Base-by-base conservation (phyloP, 345 rosid genomes). In the Arabidopsis suecica region DNA sequence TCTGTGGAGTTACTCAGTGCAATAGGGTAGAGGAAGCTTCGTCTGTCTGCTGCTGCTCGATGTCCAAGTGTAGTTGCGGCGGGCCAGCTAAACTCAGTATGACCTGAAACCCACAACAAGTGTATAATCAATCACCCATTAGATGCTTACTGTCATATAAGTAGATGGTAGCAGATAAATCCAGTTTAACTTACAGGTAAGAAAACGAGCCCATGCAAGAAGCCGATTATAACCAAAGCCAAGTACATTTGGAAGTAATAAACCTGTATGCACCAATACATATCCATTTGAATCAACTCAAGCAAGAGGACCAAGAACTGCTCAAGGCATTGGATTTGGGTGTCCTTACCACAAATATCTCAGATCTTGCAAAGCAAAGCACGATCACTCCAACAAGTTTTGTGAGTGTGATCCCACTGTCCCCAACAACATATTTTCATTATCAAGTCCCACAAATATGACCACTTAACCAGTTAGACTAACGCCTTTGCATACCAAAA, bases 221-320 rank as follows among this genome's bases (percentile, higher is more conserved):
- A 93, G 63, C 97, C 95, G 12, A 90, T 81, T 62, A 93, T 55
- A 75, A 93, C 93, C 88, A 93, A 73, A 13, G 98, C 97, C 68
- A 93, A 65, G 84, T 88, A 93, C 98, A 93, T 93, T 69, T 90
- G 95, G 72, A 93, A 93, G 88, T 93, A 93, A 80, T 93, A 93
- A 69, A 90, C 95, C 98, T 93, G 93, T 34, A 53, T 59, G 44
- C 42, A 65, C 12, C 81, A 87, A 57, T 56, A 69, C 37, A 61
- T 53, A 60, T 7, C 36, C 59, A 48, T 74, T 61, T 55, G 5
- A 80, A 65, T 65, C 16, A 59, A 44, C 45, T 60, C 73, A 44
- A 65, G 73, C 12, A 51, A 66, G 40, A 72, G 68, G 68, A 69
- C 44, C 56, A 78, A 13, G 48, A 59, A 67, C 41, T 38, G 49